Base-by-base conservation (phyloP, 164 flowering plant species). In the Saururus chinensis region DNA sequence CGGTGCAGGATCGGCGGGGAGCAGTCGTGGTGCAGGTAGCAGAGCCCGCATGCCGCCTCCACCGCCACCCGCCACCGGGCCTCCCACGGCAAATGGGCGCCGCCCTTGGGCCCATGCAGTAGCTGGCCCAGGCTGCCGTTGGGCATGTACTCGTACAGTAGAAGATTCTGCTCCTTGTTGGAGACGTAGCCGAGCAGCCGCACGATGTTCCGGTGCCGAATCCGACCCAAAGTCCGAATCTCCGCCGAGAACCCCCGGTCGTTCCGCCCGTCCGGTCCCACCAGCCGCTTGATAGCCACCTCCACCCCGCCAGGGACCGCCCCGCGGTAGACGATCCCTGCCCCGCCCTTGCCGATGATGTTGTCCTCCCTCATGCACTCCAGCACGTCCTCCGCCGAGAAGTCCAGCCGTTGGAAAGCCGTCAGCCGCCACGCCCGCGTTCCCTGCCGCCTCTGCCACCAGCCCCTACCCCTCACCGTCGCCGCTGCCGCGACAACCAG, bases 21-120 rank as follows among this genome's bases (percentile, higher is more conserved):
- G 61, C 98, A 92, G 40, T 92, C 98, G 63, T 92, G 96, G 75
- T 92, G 98, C 40, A 92, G 78, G 60, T 93, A 93, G 49, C 96
- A 85, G 25, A 93, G 67, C 5, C 98, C 98, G 71, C 72, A 82
- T 0, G 98, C 96, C 0, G 96, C 88, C 72, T 88, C 92, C 41
- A 79, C 69, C 0, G 98, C 98, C 6, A 92, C 79, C 64, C 73
- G 70, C 48, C 73, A 84, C 78, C 96, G 77, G 56, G 74, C 68
- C 48, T 89, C 96, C 98, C 97, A 89, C 63, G 76, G 77, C 71
- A 93, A 74, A 62, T 84, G 82, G 16, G 79, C 82, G 0, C 97
- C 82, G 0, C 96, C 98, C 48, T 93, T 93, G 0, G 85, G 19
- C 0, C 97, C 95, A 22, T 84, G 97, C 58, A 93, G 30, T 22